Base-by-base conservation (phyloP, 1,284 basidiomycete genomes). In the Somion occarium region DNA sequence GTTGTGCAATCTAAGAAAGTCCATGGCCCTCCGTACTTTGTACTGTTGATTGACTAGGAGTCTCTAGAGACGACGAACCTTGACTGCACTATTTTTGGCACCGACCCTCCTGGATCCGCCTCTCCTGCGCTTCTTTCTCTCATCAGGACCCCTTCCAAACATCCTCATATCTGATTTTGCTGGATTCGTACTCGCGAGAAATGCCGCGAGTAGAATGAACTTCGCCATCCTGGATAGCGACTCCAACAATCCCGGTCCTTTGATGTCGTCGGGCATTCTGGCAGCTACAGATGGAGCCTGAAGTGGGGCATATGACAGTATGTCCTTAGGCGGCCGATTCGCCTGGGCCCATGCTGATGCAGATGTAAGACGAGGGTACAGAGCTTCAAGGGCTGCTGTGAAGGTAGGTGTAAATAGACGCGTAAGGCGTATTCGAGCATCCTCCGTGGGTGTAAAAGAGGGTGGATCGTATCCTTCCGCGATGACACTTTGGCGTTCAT, bases 151-250 rank as follows among this genome's bases (percentile, higher is more conserved):
- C 12, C 86, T 65, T 3, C 88, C 87, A 66, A 94, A 92, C 75
- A 94, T 85, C 25, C 87, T 74, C 56, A 91, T 51, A 65, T 97
- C 94, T 4, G 83, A 84, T 60, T 85, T 88, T 0, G 84, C 67
- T 0, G 93, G 93, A 64, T 97, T 97, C 52, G 88, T 91, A 43
- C 88, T 91, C 1, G 92, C 92, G 27, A 95, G 70, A 64, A 88
- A 97, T 0, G 88, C 80, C 0, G 93, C 89, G 5, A 96, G 67
- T 11, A 96, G 70, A 18, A 96, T 74, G 61, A 86, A 94, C 56
- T 87, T 87, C 12, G 82, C 82, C 67, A 87, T 73, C 0, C 75
- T 67, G 2, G 84, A 77, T 20, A 88, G 68, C n/a, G 58, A 53
- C 42, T 56, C 56, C 11, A 15, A 34, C 30, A 34, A 67, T 52